Evolutionary conservation across 208 protist species (phyloP), one percentile per base, ranked within the genome.

Genomic region (Leishmania martiniquensis): DNA sequence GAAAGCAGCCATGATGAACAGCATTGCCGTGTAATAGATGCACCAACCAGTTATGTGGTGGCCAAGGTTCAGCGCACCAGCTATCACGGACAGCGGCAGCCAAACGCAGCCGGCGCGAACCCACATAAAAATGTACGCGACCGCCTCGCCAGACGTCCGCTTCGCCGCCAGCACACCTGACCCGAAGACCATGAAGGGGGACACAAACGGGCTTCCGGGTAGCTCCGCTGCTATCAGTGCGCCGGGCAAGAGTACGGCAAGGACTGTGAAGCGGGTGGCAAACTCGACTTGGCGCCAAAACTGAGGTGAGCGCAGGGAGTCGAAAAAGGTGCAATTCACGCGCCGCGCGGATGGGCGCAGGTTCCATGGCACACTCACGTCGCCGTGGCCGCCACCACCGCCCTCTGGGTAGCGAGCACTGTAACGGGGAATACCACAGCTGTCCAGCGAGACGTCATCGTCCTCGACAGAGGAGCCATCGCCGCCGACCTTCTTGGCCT

Each of bases 261-360:
- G 59, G 25, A 78, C 72, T 22, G 94, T 95, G 54, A 97, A 85
- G 68, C 94, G 91, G 12, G 83, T 76, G 42, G 94, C 89, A 72
- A 93, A 96, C 81, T 95, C 89, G 47, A 95, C 73, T 65, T 93
- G 92, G 29, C 80, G 74, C 94, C 94, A 97, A 77, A 97, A 97
- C 65, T 93, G 85, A 13, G 78, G 71, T 37, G 76, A 66, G 37
- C 83, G 80, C 22, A 97, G 77, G 73, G 83, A 91, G 70, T 89
- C 85, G 82, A 96, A 94, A 77, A 90, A 91, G 39, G 68, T 85
- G 82, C 77, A 93, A n/a, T 76, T 77, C 13, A 72, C 54, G 32
- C 76, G 75, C 17, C 62, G 68, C 47, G 62, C 1, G 13, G 76
- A 45, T 39, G 87, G 83, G 29, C 90, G 89, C 54, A 94, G 72